phyloP scores from a whole-genome alignment of 805 yeast species.

The Yamadazyma ubonensis region DNA sequence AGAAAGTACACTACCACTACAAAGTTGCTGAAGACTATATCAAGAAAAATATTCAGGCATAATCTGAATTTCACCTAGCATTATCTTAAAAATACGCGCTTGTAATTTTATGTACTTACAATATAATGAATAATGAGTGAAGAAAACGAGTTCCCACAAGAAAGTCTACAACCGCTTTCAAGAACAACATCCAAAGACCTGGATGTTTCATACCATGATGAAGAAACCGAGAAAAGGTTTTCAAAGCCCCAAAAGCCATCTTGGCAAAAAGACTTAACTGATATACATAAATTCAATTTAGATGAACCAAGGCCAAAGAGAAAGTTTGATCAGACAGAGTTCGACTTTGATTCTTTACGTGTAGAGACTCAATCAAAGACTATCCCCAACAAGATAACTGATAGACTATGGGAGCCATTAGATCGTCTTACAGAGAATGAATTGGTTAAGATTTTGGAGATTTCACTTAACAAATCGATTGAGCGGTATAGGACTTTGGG shows the following conservation, averaged over 20 bases:
- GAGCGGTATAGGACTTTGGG: constrained; percentile 20
- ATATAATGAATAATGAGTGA: constrained; percentile 5
- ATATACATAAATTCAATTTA: background rate
- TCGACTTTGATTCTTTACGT: constrained; percentile 15
- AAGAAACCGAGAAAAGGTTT: too few species aligned
- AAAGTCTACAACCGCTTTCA: too few species aligned
- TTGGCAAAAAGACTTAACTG: background rate
- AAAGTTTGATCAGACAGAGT: constrained; percentile 3
- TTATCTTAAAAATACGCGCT: constrained; percentile 3
- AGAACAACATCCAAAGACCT: too few species aligned
- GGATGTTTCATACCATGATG: too few species aligned
- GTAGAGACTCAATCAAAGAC: constrained; percentile 13
- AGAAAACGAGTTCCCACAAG: too few species aligned
- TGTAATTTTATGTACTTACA: background rate
- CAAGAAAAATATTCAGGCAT: background rate
- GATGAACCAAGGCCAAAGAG: constrained; percentile 1
- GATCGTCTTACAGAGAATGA: constrained; percentile 17
- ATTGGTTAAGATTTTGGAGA: constrained; percentile 24
- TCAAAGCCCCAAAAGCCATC: background rate
- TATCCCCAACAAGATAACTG: constrained; percentile 27
- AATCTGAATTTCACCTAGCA: too few species aligned
- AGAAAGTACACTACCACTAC: constrained; percentile 5
- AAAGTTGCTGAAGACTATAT: constrained; percentile 7
- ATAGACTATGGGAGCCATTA: constrained; percentile 31
- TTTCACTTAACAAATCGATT: constrained; percentile 25